phyloP scores from a whole-genome alignment of 768 basidiomycete species.

The Lepiota subincarnata region DNA sequence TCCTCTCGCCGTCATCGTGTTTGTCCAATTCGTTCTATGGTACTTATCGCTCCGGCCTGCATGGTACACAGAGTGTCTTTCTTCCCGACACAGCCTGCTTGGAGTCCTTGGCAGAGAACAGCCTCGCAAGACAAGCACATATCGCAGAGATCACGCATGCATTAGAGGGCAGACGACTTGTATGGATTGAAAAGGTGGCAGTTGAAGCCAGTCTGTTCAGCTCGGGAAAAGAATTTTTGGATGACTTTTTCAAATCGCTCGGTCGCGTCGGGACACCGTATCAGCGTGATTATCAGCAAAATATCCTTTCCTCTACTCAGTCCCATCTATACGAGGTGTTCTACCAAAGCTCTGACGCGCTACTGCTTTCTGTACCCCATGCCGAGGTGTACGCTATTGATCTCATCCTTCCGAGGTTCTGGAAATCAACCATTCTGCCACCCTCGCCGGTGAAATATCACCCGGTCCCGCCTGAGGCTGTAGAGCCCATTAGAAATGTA shows the following conservation, averaged over 20 bases:
- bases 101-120: constrained; percentile 24
- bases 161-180: constrained; percentile 33
- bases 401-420: constrained; percentile 63
- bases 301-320: constrained; percentile 7
- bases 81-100: constrained; percentile 35
- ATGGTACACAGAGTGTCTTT: constrained; percentile 41
- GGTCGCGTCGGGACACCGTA: constrained; percentile 14
- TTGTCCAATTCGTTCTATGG: constrained; percentile 52
- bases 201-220: constrained; percentile 41
- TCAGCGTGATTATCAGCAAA: constrained; percentile 13
- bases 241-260: constrained; percentile 5
- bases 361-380: constrained; percentile 45
- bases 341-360: constrained; percentile 37
- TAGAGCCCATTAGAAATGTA: constrained; percentile 53
- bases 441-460: constrained; percentile 39
- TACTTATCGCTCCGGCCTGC: constrained; percentile 40
- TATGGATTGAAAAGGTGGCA: constrained; percentile 58
- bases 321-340: constrained; percentile 29
- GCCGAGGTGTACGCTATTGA: constrained; percentile 47
- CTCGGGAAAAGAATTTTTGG: constrained; percentile 9
- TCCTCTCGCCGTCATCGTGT: constrained; percentile 41
- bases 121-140: constrained; percentile 23
- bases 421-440: constrained; percentile 67
- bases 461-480: constrained; percentile 54
- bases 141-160: constrained; percentile 22